Evolutionary conservation across 1,139 yeast genomes (phyloP).

Genomic region (Yamadazyma trypodendri): DNA sequence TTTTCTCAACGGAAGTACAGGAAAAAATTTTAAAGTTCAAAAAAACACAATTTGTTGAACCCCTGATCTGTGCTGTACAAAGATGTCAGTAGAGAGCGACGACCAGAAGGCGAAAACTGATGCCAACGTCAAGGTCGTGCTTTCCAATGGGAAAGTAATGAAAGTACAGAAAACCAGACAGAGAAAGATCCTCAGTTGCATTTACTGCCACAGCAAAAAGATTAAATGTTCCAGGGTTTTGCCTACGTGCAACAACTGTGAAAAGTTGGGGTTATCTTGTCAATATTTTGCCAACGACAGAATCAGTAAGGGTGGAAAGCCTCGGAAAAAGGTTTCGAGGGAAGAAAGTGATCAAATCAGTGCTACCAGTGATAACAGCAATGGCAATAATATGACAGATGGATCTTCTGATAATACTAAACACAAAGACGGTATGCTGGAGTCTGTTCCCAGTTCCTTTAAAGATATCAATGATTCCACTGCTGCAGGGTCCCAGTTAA

Average conservation of each 20-base stretch:
- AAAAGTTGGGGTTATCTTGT: conserved; percentile 43
- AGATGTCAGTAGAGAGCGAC: neutral
- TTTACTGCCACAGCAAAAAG: conserved; percentile 61
- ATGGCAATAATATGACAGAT: neutral
- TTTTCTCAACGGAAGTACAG: too few species aligned
- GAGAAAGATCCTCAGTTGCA: conserved; percentile 55
- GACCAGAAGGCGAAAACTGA: conserved; percentile 3
- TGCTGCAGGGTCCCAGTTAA: neutral
- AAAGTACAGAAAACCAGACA: conserved; percentile 62
- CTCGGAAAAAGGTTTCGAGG: conserved; percentile 7
- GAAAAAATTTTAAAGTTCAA: neutral
- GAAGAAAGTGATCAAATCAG: neutral
- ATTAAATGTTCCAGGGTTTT: conserved; percentile 55
- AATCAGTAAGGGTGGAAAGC: conserved; percentile 48
- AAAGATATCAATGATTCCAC: neutral
- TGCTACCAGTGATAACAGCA: neutral
- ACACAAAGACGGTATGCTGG: neutral
- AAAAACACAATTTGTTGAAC: neutral
- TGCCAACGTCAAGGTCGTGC: conserved; percentile 14
- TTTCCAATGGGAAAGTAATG: conserved; percentile 45
- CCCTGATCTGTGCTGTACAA: neutral
- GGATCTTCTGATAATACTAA: neutral
- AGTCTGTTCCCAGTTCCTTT: neutral
- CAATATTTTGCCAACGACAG: conserved; percentile 58
- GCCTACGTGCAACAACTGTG: conserved; percentile 51